A percentile compares a stretch with the other conserved stretches of the same genome.
Conservation (phyloP, 805 yeast species). For the Pichia insulana region DNA sequence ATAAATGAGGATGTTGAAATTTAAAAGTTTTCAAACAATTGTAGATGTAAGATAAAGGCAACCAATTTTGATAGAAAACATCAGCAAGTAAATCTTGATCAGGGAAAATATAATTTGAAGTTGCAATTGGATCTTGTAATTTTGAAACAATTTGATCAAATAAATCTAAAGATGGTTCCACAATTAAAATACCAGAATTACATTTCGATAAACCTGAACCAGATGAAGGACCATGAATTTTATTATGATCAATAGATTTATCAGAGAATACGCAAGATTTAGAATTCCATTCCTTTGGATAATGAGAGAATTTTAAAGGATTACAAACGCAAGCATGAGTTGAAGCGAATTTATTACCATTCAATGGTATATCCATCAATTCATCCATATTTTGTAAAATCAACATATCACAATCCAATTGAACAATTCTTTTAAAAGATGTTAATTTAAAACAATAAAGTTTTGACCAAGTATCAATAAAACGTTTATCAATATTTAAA, state of each 20-base stretch:
- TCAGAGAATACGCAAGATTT: slow-evolving; percentile 43
- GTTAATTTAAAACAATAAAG: slow-evolving; percentile 43
- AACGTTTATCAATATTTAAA: slow-evolving; percentile 42
- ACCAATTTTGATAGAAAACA: slow-evolving; percentile 42
- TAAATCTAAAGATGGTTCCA: slow-evolving; percentile 32
- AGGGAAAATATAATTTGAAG: slow-evolving; percentile 42
- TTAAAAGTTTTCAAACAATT: slow-evolving; percentile 49
- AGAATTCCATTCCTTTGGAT: slow-evolving; percentile 44
- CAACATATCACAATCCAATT: slow-evolving; percentile 53
- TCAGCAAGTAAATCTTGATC: slow-evolving; percentile 52
- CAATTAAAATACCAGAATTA: slow-evolving; percentile 52
- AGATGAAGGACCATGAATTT: slow-evolving; percentile 33
- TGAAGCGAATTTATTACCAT: slow-evolving; percentile 41
- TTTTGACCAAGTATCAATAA: slow-evolving; percentile 56
- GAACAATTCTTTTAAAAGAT: slow-evolving; percentile 46
- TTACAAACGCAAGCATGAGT: slow-evolving; percentile 57
- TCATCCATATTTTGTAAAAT: slow-evolving; percentile 52
- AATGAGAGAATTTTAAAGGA: slow-evolving; percentile 42
- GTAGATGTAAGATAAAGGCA: slow-evolving; percentile 43
- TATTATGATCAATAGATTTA: slow-evolving; percentile 1
- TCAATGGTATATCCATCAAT: slow-evolving; percentile 38
- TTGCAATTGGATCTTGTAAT: slow-evolving; percentile 30
- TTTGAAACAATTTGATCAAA: slow-evolving; percentile 35
- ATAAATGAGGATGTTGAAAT: slow-evolving; percentile 35
- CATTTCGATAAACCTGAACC: slow-evolving; percentile 38